These are phyloP conservation scores for Cucurbita moschata DNA, from an alignment of 306 rosid genomes.

Conservation along the genomic window DNA sequence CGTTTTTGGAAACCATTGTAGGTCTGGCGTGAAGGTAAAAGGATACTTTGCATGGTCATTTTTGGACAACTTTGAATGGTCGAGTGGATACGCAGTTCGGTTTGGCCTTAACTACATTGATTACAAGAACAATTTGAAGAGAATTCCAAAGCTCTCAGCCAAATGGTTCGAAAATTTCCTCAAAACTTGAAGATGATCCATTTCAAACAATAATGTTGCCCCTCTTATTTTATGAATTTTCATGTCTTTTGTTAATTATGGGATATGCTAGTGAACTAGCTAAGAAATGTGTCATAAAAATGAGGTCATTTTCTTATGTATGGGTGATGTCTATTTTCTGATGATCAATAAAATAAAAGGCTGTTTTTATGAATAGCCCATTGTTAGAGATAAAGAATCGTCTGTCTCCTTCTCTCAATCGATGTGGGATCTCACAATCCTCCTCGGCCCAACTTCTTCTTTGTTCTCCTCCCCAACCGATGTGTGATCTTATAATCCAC, in stretches of 20 bases:
- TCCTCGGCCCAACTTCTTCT: too few species aligned
- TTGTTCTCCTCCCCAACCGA: too few species aligned
- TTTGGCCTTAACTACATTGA: neutral
- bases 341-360: neutral
- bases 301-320: neutral
- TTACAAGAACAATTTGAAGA: neutral
- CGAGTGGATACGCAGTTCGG: neutral
- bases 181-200: neutral
- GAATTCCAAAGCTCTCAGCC: neutral
- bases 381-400: too few species aligned
- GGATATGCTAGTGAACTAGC: neutral
- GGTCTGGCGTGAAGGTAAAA: neutral
- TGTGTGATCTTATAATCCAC: too few species aligned
- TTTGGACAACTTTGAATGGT: neutral
- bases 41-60: neutral
- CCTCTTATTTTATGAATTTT: neutral
- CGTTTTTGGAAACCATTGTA: neutral
- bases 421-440: too few species aligned
- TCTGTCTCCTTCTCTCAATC: too few species aligned
- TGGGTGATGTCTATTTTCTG: neutral
- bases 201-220: neutral
- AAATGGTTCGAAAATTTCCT: neutral
- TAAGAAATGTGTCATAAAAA: neutral
- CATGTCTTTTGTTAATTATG: neutral
- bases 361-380: neutral